phyloP scores from a whole-genome alignment of 805 yeast species.

The Ogataea corticis region DNA sequence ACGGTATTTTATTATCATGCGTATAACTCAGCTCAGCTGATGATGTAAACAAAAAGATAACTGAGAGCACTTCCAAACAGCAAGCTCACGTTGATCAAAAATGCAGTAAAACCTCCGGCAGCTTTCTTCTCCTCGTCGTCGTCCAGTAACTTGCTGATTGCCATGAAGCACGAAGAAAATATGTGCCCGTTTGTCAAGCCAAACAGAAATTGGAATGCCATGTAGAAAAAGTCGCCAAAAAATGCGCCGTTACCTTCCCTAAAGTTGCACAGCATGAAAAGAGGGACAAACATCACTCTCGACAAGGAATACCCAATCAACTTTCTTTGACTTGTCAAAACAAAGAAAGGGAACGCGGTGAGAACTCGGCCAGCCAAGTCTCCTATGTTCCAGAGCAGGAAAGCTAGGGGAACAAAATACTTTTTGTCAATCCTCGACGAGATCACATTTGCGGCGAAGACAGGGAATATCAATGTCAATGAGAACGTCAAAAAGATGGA shows the following conservation, averaged over 20 bases:
- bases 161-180: constrained; percentile 66
- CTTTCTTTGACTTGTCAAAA: constrained; percentile 42
- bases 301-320: constrained; percentile 55
- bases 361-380: constrained; percentile 76
- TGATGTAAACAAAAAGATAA: constrained; percentile 54
- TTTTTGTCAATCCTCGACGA: constrained; percentile 43
- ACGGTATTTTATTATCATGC: background rate
- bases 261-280: constrained; percentile 69
- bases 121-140: constrained; percentile 74
- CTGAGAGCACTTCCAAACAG: constrained; percentile 78
- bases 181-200: constrained; percentile 90
- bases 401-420: constrained; percentile 70
- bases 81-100: constrained; percentile 75
- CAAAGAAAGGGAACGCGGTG: constrained; percentile 52
- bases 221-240: constrained; percentile 65
- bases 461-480: constrained; percentile 80
- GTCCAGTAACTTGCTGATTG: constrained; percentile 26
- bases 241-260: constrained; percentile 39
- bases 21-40: constrained; percentile 5
- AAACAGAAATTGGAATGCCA: constrained; percentile 69
- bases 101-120: constrained; percentile 90
- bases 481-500: constrained; percentile 75
- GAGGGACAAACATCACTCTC: constrained; percentile 65
- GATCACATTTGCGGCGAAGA: constrained; percentile 74
- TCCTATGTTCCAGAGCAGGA: constrained; percentile 86